phyloP scores from a whole-genome alignment of 495 filamentous ascomycete genomes.

The Poronia punctata region DNA sequence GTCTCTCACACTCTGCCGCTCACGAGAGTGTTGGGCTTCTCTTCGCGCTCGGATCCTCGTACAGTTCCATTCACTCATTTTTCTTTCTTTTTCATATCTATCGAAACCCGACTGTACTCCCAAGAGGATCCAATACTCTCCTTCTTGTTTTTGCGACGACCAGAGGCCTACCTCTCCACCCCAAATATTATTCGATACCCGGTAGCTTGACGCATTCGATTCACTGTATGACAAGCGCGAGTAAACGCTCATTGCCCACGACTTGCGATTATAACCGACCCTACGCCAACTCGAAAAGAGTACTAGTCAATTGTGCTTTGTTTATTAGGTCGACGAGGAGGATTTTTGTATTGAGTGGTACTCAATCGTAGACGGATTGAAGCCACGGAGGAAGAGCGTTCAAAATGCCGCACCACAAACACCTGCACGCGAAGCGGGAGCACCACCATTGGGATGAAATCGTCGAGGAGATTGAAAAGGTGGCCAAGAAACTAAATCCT shows the following conservation, averaged over 20 bases:
- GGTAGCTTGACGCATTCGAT: conserved; percentile 8
- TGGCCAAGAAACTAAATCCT: conserved; percentile 20
- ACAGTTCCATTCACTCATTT: conserved; percentile 29
- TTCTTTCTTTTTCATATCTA: conserved; percentile 7
- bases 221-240: conserved; percentile 17
- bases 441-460: conserved; percentile 19
- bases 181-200: conserved; percentile 14
- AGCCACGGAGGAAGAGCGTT: no score
- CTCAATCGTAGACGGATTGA: background rate
- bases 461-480: conserved; percentile 12
- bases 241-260: conserved; percentile 11
- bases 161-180: conserved; percentile 4
- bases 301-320: background rate
- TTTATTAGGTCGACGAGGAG: background rate
- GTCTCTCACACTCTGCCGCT: conserved; percentile 16
- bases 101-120: conserved; percentile 16
- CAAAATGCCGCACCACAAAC: conserved; percentile 23
- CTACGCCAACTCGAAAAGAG: background rate
- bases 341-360: conserved; percentile 1
- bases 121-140: conserved; percentile 20
- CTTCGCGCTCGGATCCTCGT: conserved; percentile 21
- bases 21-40: conserved; percentile 21
- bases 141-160: conserved; percentile 8
- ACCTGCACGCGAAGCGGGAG: conserved; percentile 20
- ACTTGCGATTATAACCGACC: no score